These are phyloP conservation scores for Clathrospora elynae DNA, from an alignment of 2,329 filamentous ascomycete species.

Conservation along the genomic window DNA sequence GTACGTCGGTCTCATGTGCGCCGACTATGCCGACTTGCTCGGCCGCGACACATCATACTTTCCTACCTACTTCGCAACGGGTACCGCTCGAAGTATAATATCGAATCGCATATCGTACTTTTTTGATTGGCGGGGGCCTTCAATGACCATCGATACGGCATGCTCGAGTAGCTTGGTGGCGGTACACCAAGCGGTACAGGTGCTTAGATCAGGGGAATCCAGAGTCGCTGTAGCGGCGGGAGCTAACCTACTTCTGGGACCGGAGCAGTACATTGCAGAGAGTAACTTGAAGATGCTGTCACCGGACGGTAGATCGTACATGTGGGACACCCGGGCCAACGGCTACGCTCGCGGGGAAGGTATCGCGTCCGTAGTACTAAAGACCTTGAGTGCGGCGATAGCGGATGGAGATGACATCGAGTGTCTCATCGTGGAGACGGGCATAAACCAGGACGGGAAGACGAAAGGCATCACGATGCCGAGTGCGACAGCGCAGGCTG, in stretches of 20 bases:
- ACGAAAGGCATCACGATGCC: conserved; percentile 53
- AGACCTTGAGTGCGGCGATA: conserved; percentile 61
- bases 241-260: conserved; percentile 1
- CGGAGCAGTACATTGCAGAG: conserved; percentile 18
- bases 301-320: conserved; percentile 23
- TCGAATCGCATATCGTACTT: conserved; percentile 46
- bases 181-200: conserved; percentile 22
- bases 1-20: conserved; percentile 32
- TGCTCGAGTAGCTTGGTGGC: conserved; percentile 43
- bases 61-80: conserved; percentile 27
- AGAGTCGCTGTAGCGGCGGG: conserved; percentile 20
- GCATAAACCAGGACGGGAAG: conserved; percentile 55
- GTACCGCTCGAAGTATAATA: conserved; percentile 28
- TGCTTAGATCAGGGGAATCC: conserved; percentile 11
- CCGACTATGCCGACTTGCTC: not conserved
- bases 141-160: conserved; percentile 48
- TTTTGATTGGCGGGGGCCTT: conserved; percentile 43
- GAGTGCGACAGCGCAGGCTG: conserved; percentile 44
- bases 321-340: conserved; percentile 51
- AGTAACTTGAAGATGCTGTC: conserved; percentile 34
- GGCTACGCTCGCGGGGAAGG: conserved; percentile 64
- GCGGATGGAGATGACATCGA: conserved; percentile 59
- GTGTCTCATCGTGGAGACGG: conserved; percentile 49
- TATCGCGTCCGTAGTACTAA: conserved; percentile 55
- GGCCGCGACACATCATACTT: conserved; percentile 6